Evolutionary conservation across 352 stramenopile genomes (phyloP), one percentile per base, ranked within the genome.

Genomic region (Pythium dissotocum): DNA sequence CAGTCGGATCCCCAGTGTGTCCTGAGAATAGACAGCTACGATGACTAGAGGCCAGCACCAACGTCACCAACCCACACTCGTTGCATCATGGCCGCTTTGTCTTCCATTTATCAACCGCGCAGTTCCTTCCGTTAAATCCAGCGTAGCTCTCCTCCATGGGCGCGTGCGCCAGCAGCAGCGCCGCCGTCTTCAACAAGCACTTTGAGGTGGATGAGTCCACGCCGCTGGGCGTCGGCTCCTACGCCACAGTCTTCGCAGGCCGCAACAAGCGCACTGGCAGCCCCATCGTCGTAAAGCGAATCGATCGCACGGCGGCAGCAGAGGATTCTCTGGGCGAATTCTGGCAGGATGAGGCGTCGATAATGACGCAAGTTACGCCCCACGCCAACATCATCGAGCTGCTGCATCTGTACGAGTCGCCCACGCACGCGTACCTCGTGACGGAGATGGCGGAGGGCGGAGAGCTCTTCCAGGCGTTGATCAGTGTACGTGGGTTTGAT

Each of bases 391-490:
- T 92, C 26, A 75, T 90, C 42, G 71, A 76, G 42, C 70, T 88
- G 24, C 72, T 78, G 36, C 71, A 85, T 24, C 73, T 85, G 4
- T 76, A 87, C 61, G 76, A 90, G 65, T 85, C 80, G 2, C 69
- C 77, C 5, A 46, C 67, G 10, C 73, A 83, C 51, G 82, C 85
- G 35, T 85, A 81, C 58, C 69, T 92, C 52, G 73, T 90, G 38
- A 89, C 77, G 63, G 84, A 92, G 60, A 63, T 85, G 40, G 80
- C 82, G 2, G 66, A 71, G 0, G 84, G 84, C 42, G 84, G 84
- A 1, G 82, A 92, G 57, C 84, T 92, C 58, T 90, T 92, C 57
- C 75, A 92, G 52, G 73, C 83, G 21, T 73, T 92, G 46, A 88
- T 90, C 58, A 76, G 70, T 32, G 74, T 77, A 58, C 40, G 67